Conservation (phyloP, 768 basidiomycete species). For the Tremella yokohamensis region DNA sequence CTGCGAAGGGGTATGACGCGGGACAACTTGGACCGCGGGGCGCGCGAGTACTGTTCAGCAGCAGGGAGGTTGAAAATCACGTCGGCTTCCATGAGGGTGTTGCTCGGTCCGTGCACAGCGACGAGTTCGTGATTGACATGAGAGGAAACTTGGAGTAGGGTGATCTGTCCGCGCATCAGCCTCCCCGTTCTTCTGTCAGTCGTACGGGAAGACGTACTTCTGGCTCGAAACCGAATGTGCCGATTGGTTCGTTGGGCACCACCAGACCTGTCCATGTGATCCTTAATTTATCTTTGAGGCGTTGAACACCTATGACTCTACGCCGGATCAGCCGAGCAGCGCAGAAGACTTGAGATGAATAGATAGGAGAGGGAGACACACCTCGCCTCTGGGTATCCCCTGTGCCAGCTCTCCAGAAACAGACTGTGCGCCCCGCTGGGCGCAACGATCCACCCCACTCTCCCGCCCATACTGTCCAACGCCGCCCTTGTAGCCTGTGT, state of each 20-base stretch:
- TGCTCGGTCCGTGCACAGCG: conserved; percentile 69
- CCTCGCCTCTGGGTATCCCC: conserved; percentile 24
- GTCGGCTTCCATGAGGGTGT: conserved; percentile 74
- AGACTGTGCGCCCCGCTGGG: conserved; percentile 52
- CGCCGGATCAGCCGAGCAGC: too few species aligned
- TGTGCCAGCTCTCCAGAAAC: conserved; percentile 33
- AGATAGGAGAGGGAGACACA: conserved; percentile 14
- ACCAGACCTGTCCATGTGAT: too few species aligned
- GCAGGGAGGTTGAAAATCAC: conserved; percentile 76
- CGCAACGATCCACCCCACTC: conserved; percentile 50
- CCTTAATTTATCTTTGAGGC: too few species aligned
- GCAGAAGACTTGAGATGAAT: too few species aligned
- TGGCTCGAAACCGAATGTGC: too few species aligned
- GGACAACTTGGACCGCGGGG: conserved; percentile 7
- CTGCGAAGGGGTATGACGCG: too few species aligned
- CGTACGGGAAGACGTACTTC: too few species aligned
- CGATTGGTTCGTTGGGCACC: too few species aligned
- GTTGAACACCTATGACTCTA: too few species aligned
- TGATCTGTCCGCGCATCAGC: conserved; percentile 28
- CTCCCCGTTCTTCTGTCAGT: too few species aligned
- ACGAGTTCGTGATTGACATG: conserved; percentile 73
- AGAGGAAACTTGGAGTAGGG: conserved; percentile 59
- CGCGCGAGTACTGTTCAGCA: conserved; percentile 61
- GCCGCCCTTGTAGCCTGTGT: conserved; percentile 63
- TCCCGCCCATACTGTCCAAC: conserved; percentile 61